Evolutionary conservation across 441 rosid species (phyloP).

Genomic region (Gossypium lobatum): DNA sequence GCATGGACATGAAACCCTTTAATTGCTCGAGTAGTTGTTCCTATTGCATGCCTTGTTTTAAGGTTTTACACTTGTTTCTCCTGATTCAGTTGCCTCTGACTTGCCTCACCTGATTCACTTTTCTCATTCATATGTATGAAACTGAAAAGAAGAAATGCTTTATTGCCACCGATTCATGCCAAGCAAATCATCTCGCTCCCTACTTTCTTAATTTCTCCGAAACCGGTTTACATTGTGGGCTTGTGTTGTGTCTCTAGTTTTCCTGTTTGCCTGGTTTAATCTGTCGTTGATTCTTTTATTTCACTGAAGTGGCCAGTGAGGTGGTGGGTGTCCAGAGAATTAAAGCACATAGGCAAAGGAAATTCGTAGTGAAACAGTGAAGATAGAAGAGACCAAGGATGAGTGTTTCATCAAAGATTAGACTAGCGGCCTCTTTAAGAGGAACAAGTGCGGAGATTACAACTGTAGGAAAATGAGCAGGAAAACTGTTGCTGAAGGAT

Average conservation of each 20-base stretch:
- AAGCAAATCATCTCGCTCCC: neutral
- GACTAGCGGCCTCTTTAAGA: too few relatives aligned
- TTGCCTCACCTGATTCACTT: neutral
- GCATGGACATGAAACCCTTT: slow-evolving; percentile 12
- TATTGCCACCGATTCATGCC: neutral
- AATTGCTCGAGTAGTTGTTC: slow-evolving; percentile 8
- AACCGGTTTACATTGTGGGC: too few relatives aligned
- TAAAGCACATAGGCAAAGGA: too few relatives aligned
- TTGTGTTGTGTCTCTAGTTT: neutral
- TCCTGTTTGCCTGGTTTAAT: neutral
- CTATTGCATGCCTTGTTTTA: neutral
- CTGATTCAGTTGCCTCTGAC: neutral
- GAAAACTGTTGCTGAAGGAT: too few relatives aligned
- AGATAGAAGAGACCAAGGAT: too few relatives aligned
- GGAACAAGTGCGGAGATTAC: too few relatives aligned
- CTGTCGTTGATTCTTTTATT: neutral
- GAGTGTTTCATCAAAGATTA: too few relatives aligned
- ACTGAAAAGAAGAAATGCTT: neutral
- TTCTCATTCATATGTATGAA: neutral
- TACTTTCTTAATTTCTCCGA: neutral
- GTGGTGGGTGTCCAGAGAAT: too few relatives aligned
- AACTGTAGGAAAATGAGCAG: too few relatives aligned
- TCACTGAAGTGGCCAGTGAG: too few relatives aligned
- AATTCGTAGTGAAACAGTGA: too few relatives aligned
- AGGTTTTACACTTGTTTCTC: neutral